A percentile compares a stretch with the other conserved stretches of the same genome.
Evolutionary conservation across 768 basidiomycete genomes (phyloP).

Genomic region (Mycena rebaudengoi): DNA sequence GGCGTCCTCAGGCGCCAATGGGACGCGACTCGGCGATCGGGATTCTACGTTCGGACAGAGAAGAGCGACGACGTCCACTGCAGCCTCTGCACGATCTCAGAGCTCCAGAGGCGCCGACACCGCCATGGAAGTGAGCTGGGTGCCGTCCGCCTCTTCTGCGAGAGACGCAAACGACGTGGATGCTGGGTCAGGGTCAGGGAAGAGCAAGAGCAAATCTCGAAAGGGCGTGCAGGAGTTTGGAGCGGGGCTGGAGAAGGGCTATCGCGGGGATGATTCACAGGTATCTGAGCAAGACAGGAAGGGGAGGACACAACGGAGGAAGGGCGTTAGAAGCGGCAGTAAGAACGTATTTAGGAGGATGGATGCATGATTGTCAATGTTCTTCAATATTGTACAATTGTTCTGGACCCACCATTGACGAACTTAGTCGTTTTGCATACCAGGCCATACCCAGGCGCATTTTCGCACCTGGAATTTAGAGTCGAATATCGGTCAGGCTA

Average conservation of each 20-base stretch:
- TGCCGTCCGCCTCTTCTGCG: conserved; percentile 59
- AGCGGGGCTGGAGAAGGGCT: conserved; percentile 88
- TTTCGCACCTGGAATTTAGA: too few relatives aligned
- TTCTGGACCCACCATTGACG: background rate
- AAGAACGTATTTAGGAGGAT: conserved; percentile 73
- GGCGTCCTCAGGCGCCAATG: conserved; percentile 35
- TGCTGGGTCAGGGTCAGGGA: conserved; percentile 38
- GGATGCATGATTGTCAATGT: conserved; percentile 3
- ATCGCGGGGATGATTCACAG: conserved; percentile 53
- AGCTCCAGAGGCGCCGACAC: conserved; percentile 32
- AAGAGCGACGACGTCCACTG: conserved; percentile 42
- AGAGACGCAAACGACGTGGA: conserved; percentile 37
- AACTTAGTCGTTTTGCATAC: too few relatives aligned
- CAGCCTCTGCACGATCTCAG: conserved; percentile 20
- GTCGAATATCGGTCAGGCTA: too few relatives aligned
- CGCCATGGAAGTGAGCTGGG: conserved; percentile 83
- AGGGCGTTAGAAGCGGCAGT: conserved; percentile 87
- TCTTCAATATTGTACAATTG: background rate
- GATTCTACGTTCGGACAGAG: conserved; percentile 78
- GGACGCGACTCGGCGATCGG: conserved; percentile 46
- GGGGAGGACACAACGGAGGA: conserved; percentile 83
- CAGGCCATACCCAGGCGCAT: too few relatives aligned
- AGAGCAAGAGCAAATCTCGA: conserved; percentile 47
- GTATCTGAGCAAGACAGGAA: conserved; percentile 72
- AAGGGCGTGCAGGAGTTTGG: conserved; percentile 85